Percentiles rank a stretch among this genome's conserved stretches.
Conservation (phyloP, 2,329 filamentous ascomycete genomes). For the Pseudocercospora cruenta region DNA sequence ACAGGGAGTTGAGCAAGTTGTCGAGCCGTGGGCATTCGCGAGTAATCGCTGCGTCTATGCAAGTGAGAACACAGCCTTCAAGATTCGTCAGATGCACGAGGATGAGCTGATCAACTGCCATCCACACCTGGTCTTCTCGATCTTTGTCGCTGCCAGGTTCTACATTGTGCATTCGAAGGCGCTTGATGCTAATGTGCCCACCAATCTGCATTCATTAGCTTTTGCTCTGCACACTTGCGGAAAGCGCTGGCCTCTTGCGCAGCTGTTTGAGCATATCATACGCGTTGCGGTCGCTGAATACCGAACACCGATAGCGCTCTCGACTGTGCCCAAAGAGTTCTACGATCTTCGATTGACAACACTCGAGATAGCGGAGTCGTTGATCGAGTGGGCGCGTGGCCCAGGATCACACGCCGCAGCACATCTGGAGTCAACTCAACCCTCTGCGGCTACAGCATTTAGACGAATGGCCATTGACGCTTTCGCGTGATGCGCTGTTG, state of each 20-base stretch:
- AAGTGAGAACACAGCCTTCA: conserved; percentile 34
- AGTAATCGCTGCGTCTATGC: conserved; percentile 37
- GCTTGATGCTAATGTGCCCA: conserved; percentile 30
- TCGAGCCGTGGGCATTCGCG: conserved; percentile 36
- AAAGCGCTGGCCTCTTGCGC: conserved; percentile 32
- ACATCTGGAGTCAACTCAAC: conserved; percentile 1
- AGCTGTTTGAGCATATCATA: conserved; percentile 33
- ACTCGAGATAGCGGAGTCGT: conserved; percentile 34
- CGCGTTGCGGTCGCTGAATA: conserved; percentile 36
- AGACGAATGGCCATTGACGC: conserved; percentile 12
- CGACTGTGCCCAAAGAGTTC: conserved; percentile 33
- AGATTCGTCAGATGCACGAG: conserved; percentile 30
- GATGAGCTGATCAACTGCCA: conserved; percentile 31
- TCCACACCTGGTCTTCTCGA: conserved; percentile 32
- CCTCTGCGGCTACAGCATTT: conserved; percentile 5
- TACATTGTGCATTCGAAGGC: conserved; percentile 37
- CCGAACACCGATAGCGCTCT: conserved; percentile 28
- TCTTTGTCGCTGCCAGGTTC: conserved; percentile 36
- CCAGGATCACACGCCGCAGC: not conserved
- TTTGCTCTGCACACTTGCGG: conserved; percentile 34
- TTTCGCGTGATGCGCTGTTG: conserved; percentile 9
- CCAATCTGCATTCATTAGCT: conserved; percentile 32
- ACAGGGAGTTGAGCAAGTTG: conserved; percentile 27
- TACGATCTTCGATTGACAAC: conserved; percentile 36
- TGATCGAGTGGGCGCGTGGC: conserved; percentile 33